Percentiles rank a stretch among this genome's conserved stretches.
These are phyloP conservation scores for Xylariaceae sp. DNA, from an alignment of 2,329 filamentous ascomycete species.

Conservation along the genomic window DNA sequence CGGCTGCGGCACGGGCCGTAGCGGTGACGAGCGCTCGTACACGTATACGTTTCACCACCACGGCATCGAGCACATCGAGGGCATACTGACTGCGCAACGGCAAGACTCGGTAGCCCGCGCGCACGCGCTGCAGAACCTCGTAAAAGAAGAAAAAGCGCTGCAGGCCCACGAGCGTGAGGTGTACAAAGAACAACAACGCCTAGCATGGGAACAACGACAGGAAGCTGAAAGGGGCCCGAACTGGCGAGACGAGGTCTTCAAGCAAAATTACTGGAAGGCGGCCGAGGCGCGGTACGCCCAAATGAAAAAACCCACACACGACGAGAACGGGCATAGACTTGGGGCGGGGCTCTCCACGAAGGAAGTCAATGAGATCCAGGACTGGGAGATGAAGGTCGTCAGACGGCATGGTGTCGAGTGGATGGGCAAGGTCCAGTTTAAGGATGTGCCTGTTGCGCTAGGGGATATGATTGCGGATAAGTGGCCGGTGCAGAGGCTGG, in stretches of 20 bases:
- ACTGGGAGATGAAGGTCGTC: constrained; percentile 24
- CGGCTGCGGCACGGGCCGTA: not conserved
- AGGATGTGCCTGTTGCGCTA: too few species aligned
- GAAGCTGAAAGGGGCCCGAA: not conserved
- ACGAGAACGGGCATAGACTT: not conserved
- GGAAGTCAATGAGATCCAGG: constrained; percentile 3
- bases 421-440: too few species aligned
- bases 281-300: not conserved
- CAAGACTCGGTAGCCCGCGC: constrained; percentile 26
- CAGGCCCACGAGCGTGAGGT: constrained; percentile 20
- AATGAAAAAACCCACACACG: not conserved
- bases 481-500: too few species aligned
- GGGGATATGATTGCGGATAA: too few species aligned
- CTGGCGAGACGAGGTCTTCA: not conserved
- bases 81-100: constrained; percentile 17
- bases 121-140: constrained; percentile 27
- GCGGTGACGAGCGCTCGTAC: constrained; percentile 12
- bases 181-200: constrained; percentile 4
- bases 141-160: constrained; percentile 22
- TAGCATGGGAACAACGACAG: not conserved
- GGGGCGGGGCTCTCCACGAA: not conserved
- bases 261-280: not conserved
- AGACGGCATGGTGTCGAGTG: constrained; percentile 19
- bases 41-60: constrained; percentile 4
- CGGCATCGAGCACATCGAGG: constrained; percentile 12